Evolutionary conservation across 2,329 filamentous ascomycete genomes (phyloP).

Genomic region (Lachnellula hyalina): DNA sequence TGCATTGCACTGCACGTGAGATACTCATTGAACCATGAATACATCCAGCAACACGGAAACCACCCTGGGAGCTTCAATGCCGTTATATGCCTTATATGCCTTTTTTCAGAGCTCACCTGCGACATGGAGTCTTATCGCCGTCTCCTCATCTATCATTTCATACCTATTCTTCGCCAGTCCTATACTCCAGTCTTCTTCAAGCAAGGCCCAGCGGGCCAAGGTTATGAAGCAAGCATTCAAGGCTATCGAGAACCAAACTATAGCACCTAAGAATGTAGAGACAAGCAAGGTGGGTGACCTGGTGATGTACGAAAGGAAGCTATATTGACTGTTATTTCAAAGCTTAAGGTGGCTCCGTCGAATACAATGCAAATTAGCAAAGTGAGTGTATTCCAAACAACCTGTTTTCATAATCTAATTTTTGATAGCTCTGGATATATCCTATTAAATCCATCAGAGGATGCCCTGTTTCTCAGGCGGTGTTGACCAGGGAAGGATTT

Average conservation of each 20-base stretch:
- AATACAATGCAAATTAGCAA: slow-evolving; percentile 21
- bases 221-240: slow-evolving; percentile 15
- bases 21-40: not conserved
- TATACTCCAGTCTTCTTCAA: slow-evolving; percentile 5
- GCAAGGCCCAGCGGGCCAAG: slow-evolving; percentile 15
- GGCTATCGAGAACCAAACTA: slow-evolving; percentile 3
- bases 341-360: not conserved
- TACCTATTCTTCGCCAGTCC: slow-evolving; percentile 6
- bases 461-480: slow-evolving; percentile 47
- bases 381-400: slow-evolving; percentile 8
- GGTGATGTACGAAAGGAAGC: not conserved
- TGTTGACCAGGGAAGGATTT: slow-evolving; percentile 58
- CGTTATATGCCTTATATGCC: not conserved
- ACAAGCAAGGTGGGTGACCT: not conserved
- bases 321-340: not conserved
- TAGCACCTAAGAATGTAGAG: slow-evolving; percentile 5
- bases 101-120: not conserved
- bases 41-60: not conserved
- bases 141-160: not conserved
- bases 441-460: slow-evolving; percentile 69
- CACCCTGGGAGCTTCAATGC: not conserved
- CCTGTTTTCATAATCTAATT: not conserved
- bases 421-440: slow-evolving; percentile 59
- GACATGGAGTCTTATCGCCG: not conserved
- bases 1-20: too few species aligned